Evolutionary conservation across 768 basidiomycete genomes (phyloP), one percentile per base, ranked within the genome.

Genomic region (Jaapia argillacea): DNA sequence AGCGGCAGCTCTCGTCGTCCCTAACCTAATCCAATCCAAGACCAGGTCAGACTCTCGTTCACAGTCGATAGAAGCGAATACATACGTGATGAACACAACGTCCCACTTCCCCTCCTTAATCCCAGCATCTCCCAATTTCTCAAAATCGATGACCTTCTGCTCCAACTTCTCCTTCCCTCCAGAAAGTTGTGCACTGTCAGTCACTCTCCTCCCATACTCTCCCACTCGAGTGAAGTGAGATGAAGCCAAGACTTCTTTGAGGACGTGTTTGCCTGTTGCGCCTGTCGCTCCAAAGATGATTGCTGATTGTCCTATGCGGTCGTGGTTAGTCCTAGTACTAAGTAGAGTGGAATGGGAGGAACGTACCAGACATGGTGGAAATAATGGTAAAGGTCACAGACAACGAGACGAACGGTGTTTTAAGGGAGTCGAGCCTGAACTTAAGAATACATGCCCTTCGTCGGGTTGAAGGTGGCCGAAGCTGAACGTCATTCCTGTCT

Each of bases 281-380:
- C 87, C 87, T 1, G 86, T 87, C 1, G 77, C 79, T 16, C 87
- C 87, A 35, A 90, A 50, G 18, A 90, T 63, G 45, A 89, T 71
- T n/a, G 85, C 84, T 13, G 75, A 60, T 51, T 56, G 43, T 12
- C 46, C 48, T 48, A 41, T 33, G n/a, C n/a, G n/a, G n/a, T n/a
- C n/a, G n/a, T n/a, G n/a, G n/a, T n/a, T n/a, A n/a, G n/a, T n/a
- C n/a, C n/a, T n/a, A n/a, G n/a, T n/a, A n/a, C n/a, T n/a, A n/a
- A n/a, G n/a, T n/a, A n/a, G n/a, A n/a, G n/a, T n/a, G n/a, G n/a
- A n/a, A n/a, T n/a, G n/a, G n/a, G n/a, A n/a, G n/a, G n/a, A n/a
- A n/a, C n/a, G n/a, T n/a, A n/a, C n/a, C n/a, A n/a, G n/a, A n/a
- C n/a, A n/a, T n/a, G n/a, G n/a, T n/a, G n/a, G n/a, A n/a, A n/a